Base-by-base conservation (phyloP, 129 eudicot genomes). In the Ambrosia artemisiifolia region DNA sequence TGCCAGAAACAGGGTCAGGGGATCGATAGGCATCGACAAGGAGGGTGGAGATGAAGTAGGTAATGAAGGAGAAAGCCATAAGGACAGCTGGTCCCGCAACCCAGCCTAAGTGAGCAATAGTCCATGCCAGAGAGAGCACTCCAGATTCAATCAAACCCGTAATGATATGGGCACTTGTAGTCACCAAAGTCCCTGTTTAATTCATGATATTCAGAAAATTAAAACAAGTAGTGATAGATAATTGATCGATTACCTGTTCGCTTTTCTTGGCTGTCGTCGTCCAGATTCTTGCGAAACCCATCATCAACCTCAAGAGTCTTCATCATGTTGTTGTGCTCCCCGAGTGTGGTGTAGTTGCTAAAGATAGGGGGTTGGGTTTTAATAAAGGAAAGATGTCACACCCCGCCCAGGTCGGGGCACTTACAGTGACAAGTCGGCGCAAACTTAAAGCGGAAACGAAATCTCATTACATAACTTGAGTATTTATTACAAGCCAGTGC, bases 91-190 rank as follows among this genome's bases (percentile, higher is more conserved):
- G 91, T 0, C 98, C 98, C 1, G 87, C 85, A 2, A 80, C 85
- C 98, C 98, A 93, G 1, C 98, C 98, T 18, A 92, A 49, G 64
- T 92, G 98, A 0, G 98, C 98, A 11, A 89, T 83, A 0, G 91
- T 91, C 98, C 98, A 92, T 47, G 98, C 92, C 59, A 92, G 74
- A 0, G 98, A 87, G 30, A 92, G 69, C 63, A 92, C 96, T 0
- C 98, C 98, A 0, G 98, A 92, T 59, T 96, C 96, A 30, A 92
- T 89, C 44, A 92, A 95, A 1, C 95, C 98, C 14, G 96, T 92
- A 35, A 92, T 82, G 18, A 89, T 89, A 60, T 89, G 98, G 12
- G 98, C 95, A 40, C 96, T 92, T 0, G 98, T 96, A 4, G 92
- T 70, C 38, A 70, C 44, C 43, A 72, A 49, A 20, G 56, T 74